Base-by-base conservation (phyloP, 2,329 filamentous ascomycete genomes). In the Emericellopsis cladophorae region DNA sequence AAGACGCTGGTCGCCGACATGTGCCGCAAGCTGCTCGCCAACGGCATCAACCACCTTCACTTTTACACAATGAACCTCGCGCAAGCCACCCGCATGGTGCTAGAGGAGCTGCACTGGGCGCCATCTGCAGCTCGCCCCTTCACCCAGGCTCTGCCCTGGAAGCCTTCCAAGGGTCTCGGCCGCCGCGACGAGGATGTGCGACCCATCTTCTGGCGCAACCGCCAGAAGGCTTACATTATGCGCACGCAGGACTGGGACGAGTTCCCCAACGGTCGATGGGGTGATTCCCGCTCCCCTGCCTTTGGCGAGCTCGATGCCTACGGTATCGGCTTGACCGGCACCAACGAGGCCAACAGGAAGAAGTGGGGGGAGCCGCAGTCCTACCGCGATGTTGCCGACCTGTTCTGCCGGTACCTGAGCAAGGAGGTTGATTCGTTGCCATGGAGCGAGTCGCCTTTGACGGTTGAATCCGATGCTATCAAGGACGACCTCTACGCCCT, bases 61-160 rank as follows among this genome's bases (percentile, higher is more conserved):
- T 98, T 98, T 64, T 98, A 98, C 68, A 98, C 92, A 45, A 98
- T 98, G 92, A 98, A 98, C 63, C 72, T 98, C 16, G 90, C 88
- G 10, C 87, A 94, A 60, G 85, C 92, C 39, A 95, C 90, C 2
- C 81, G 84, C 51, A 89, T 95, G 82, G 79, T 98, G 21, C 74
- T 98, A 12, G 89, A 96, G 52, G 89, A 95, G 59, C 72, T 98
- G 21, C 72, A 80, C 41, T 77, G 95, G 62, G 74, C 86, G 39
- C 90, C 92, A 2, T 84, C 83, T 16, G 69, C 77, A 7, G 79
- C 84, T 46, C 80, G 81, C 24, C 87, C 89, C 4, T 69, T 88
- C 40, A 86, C 90, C 59, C 90, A 92, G 54, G 77, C 88, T n/a
- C 72, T 98, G 14, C 92, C 92, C 7, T 98, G 93, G 90, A 83